Conservation (phyloP, 441 rosid genomes). For the Erysimum cheiri region DNA sequence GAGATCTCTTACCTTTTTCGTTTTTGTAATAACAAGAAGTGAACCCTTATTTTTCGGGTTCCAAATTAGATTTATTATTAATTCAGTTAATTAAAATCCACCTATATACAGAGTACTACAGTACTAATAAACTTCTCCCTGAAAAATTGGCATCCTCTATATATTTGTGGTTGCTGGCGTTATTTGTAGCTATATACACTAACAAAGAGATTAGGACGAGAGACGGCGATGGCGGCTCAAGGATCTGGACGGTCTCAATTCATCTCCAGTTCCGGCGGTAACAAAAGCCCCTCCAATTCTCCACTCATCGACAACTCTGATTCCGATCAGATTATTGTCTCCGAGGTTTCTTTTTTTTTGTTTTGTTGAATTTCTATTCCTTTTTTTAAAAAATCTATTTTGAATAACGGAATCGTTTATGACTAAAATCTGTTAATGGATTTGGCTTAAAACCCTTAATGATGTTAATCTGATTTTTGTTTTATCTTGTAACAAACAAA, state of each 20-base stretch:
- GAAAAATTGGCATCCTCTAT: background rate
- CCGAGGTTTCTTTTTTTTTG: slow-evolving; percentile 56
- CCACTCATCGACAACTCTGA: slow-evolving; percentile 66
- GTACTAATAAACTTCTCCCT: background rate
- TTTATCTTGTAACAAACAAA: background rate
- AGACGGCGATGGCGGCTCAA: slow-evolving; percentile 45
- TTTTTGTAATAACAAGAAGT: background rate
- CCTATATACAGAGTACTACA: background rate
- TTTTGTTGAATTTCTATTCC: background rate
- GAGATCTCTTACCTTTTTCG: slow-evolving; percentile 28
- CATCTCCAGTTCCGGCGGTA: slow-evolving; percentile 62
- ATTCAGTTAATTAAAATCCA: background rate
- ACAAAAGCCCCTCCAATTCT: slow-evolving; percentile 60
- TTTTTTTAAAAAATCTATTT: background rate
- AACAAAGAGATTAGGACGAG: slow-evolving; percentile 15
- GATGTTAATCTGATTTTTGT: background rate
- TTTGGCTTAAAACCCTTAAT: background rate
- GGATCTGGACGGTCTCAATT: slow-evolving; percentile 64
- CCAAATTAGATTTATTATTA: background rate
- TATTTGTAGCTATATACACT: background rate
- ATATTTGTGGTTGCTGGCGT: background rate
- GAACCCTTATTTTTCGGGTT: too few species aligned
- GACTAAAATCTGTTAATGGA: background rate
- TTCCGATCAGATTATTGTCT: slow-evolving; percentile 64
- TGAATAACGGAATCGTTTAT: too few species aligned